Evolutionary conservation across 2,329 filamentous ascomycete species (phyloP), one percentile per base, ranked within the genome.

Genomic region (Albophoma yamanashiensis): DNA sequence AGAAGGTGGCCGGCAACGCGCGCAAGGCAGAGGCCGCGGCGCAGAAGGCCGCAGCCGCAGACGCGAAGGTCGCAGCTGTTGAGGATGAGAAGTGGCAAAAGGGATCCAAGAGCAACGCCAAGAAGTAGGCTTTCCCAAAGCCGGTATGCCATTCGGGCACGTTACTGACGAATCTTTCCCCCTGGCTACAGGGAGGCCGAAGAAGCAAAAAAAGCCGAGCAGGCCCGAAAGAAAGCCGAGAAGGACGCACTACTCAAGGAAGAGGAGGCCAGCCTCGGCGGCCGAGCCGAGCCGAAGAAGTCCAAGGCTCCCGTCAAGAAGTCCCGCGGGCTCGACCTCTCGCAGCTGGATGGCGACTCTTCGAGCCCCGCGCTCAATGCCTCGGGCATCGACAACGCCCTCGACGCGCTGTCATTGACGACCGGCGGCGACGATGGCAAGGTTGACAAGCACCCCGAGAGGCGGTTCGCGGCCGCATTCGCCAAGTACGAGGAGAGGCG

Each of bases 191-290:
- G 74, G 66, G 74, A 76, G 58, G 71, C 72, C 4, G 73, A 75
- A 36, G 74, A 68, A 4, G 69, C 71, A 67, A 96, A 92, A 72
- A 91, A 95, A 67, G 88, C 89, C 42, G 91, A 92, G 59, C 89
- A 89, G 57, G 87, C 86, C 57, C 96, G 93, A 76, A 92, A 96
- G 77, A 97, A 96, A 77, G 93, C 92, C 58, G 94, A 97, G 73
- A 89, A 89, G 57, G 92, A 95, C 1, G 91, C 92, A 14, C 78
- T 92, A 31, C 77, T 92, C 43, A 87, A 86, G 60, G 92, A 89
- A 70, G 94, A 99, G 75, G 93, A 97, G 71, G 87, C 83, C 63
- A 80, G 67, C 67, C 72, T 83, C 60, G 76, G 82, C 67, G 76
- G 83, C 68, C 79, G 85, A 66, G 74, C 81, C 27, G 79, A 79